phyloP scores from a whole-genome alignment of 495 filamentous ascomycete genomes.

The Cercophora newfieldiana region DNA sequence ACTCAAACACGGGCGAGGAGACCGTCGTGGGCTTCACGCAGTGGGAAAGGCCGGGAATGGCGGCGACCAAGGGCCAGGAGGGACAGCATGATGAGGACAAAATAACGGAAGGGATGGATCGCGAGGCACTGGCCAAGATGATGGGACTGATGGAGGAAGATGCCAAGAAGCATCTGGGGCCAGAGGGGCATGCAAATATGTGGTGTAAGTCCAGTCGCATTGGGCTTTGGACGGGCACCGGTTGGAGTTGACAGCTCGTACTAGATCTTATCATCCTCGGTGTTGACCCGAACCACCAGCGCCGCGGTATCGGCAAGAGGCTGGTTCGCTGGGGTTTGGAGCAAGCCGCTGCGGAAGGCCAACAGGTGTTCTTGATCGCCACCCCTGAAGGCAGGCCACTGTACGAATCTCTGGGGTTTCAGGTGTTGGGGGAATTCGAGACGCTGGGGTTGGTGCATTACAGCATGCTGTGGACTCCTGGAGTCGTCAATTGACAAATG shows the following conservation, averaged over 20 bases:
- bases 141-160: conserved; percentile 7
- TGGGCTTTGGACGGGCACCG: background rate
- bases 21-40: conserved; percentile 27
- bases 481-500: background rate
- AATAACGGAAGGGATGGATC: conserved; percentile 15
- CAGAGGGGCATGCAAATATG: conserved; percentile 25
- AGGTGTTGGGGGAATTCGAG: conserved; percentile 5
- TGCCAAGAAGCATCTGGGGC: conserved; percentile 17
- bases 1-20: conserved; percentile 2
- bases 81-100: background rate
- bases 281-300: conserved; percentile 26
- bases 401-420: conserved; percentile 26
- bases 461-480: conserved; percentile 25
- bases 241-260: background rate
- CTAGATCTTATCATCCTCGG: conserved; percentile 25
- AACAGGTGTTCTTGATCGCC: conserved; percentile 21
- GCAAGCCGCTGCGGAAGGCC: conserved; percentile 13
- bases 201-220: conserved; percentile 23
- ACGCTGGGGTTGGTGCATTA: conserved; percentile 2
- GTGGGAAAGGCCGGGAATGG: conserved; percentile 23
- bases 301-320: conserved; percentile 30
- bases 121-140: conserved; percentile 1
- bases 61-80: background rate
- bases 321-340: conserved; percentile 28
- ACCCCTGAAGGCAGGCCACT: conserved; percentile 22